Base-by-base conservation (phyloP, 371 early-diverging fungal genomes). In the Mortierella sp. region DNA sequence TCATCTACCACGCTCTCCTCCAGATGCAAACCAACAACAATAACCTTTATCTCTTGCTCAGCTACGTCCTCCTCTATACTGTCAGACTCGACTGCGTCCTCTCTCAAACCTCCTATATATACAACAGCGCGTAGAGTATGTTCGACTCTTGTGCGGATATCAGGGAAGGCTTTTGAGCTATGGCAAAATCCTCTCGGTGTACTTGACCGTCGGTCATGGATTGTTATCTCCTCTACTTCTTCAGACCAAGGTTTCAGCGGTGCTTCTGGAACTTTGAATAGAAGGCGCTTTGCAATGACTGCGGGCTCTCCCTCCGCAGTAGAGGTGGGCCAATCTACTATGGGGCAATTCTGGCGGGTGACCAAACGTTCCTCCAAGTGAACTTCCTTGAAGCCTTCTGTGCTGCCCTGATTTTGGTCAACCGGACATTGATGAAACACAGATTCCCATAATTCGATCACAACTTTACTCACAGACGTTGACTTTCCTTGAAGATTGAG, bases 381-480 rank as follows among this genome's bases (percentile, higher is more conserved):
- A n/a, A 32, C 33, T 40, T 61, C 40, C 32, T 52, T 21, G 33
- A 64, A 0, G 21, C 8, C 24, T 21, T 58, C 38, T 21, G 47
- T 7, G 9, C 15, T 1, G 19, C 32, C n/a, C 11, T 43, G 58
- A 9, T 16, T 21, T n/a, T 1, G 15, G 13, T 47, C 40, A 6
- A 33, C 47, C 2, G 1, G 50, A 19, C 16, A 16, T 21, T 63
- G 70, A 0, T 57, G 64, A 19, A 63, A 32, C 15, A 63, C 70
- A 6, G 63, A 41, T 38, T 70, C 70, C 70, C 70, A 70, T 40
- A 70, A 53, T 28, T 70, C 70, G 36, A 70, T 70, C 33, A 33
- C 47, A 19, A 70, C 58, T n/a, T 70, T 63, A 24, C 40, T 53
- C 4, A 70, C 53, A 55, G 21, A 43, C 0, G 70, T 70, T n/a